phyloP scores from a whole-genome alignment of 768 basidiomycete species.

The Suillus decipiens region DNA sequence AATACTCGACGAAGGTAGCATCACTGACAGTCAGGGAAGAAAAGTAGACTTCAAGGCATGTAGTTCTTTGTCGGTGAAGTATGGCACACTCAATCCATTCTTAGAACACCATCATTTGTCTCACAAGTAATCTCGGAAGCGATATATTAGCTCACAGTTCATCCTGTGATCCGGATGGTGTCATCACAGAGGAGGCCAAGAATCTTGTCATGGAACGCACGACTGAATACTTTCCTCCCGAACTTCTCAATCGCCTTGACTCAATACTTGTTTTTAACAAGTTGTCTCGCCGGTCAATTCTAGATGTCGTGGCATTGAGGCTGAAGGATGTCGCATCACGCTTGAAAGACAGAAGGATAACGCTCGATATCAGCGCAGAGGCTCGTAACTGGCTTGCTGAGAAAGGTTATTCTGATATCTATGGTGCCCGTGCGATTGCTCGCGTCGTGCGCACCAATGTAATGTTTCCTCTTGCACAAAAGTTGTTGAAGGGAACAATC shows the following conservation, averaged over 20 bases:
- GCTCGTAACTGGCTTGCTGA: constrained; percentile 71
- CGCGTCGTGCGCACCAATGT: constrained; percentile 84
- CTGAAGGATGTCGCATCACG: constrained; percentile 72
- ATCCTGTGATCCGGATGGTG: constrained; percentile 62
- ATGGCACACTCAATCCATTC: background rate
- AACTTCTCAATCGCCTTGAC: constrained; percentile 87
- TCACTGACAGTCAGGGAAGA: constrained; percentile 91
- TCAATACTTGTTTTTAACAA: constrained; percentile 91
- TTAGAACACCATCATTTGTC: constrained; percentile 87
- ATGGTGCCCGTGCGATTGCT: constrained; percentile 87
- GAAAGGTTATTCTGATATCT: constrained; percentile 80
- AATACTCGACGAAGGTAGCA: constrained; percentile 85
- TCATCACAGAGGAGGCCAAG: constrained; percentile 61
- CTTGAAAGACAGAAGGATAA: constrained; percentile 65
- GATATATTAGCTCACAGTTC: constrained; percentile 72
- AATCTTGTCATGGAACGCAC: constrained; percentile 74
- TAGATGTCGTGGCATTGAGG: constrained; percentile 78
- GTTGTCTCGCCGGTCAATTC: constrained; percentile 68
- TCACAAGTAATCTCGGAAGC: constrained; percentile 86
- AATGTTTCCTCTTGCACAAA: constrained; percentile 79
- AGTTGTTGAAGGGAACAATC: constrained; percentile 77
- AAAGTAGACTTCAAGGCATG: constrained; percentile 86
- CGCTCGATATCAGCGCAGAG: constrained; percentile 62
- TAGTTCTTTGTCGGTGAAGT: background rate
- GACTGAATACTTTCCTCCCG: constrained; percentile 83